A percentile compares a stretch with the other conserved stretches of the same genome.
Evolutionary conservation across 1,284 basidiomycete genomes (phyloP).

Genomic region (Sporisorium reilianum): DNA sequence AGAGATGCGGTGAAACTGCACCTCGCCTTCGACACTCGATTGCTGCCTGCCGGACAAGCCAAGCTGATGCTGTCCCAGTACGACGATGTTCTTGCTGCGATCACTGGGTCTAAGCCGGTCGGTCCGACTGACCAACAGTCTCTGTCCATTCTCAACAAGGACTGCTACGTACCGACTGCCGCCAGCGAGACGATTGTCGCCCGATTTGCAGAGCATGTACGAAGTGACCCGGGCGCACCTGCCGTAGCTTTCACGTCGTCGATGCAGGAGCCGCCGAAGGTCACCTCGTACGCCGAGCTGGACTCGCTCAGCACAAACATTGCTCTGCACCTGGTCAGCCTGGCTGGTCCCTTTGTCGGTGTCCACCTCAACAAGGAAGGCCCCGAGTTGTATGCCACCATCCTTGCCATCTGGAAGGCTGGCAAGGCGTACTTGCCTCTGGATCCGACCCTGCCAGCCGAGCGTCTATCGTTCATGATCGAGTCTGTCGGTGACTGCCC

Average conservation of each 20-base stretch:
- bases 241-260: constrained; percentile 52
- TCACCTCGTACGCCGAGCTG: constrained; percentile 56
- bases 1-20: constrained; percentile 39
- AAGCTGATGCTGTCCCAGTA: constrained; percentile 50
- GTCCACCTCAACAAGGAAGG: constrained; percentile 59
- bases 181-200: constrained; percentile 46
- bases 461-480: constrained; percentile 64
- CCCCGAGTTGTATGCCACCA: constrained; percentile 51
- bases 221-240: constrained; percentile 32
- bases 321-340: constrained; percentile 35
- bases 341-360: constrained; percentile 35
- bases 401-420: constrained; percentile 66
- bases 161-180: constrained; percentile 34
- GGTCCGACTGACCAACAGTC: background rate
- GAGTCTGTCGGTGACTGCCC: constrained; percentile 46
- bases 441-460: constrained; percentile 60
- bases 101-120: background rate
- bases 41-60: constrained; percentile 48
- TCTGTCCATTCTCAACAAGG: constrained; percentile 43
- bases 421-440: constrained; percentile 64
- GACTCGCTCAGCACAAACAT: constrained; percentile 48
- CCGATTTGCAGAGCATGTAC: constrained; percentile 43
- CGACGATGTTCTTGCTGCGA: constrained; percentile 26
- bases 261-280: constrained; percentile 24
- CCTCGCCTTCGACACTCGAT: constrained; percentile 43